phyloP scores from a whole-genome alignment of 805 yeast species.

The Starmerella geochares region DNA sequence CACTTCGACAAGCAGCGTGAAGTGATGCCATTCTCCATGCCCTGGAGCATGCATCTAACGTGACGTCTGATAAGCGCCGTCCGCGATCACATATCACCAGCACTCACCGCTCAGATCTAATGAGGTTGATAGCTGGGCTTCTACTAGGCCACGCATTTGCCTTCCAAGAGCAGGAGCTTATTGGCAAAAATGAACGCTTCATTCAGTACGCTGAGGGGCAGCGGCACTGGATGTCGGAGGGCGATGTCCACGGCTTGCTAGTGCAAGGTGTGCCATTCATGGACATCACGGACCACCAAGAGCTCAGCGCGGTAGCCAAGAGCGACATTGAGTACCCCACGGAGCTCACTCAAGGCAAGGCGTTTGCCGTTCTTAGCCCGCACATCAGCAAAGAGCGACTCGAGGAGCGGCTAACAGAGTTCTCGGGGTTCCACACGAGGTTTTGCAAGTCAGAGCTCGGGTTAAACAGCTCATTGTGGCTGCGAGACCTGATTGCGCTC shows the following conservation, averaged over 20 bases:
- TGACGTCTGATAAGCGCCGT: neutral
- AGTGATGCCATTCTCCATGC: neutral
- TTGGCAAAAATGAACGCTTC: neutral
- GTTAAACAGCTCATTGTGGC: conserved; percentile 58
- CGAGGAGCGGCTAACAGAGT: conserved; percentile 45
- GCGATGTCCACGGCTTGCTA: conserved; percentile 1
- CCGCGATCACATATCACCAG: too few relatives aligned
- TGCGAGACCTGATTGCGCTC: conserved; percentile 34
- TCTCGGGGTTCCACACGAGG: conserved; percentile 62
- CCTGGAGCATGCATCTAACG: neutral
- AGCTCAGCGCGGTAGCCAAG: neutral
- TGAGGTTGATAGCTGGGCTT: neutral
- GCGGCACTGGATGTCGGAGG: neutral
- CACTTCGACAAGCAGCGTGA: too few relatives aligned
- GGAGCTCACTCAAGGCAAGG: conserved; percentile 31
- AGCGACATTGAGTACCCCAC: conserved; percentile 40
- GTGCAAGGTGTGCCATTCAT: neutral
- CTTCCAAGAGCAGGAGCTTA: neutral
- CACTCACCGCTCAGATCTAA: neutral
- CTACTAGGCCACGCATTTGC: neutral
- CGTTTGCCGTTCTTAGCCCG: conserved; percentile 36
- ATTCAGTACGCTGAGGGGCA: neutral
- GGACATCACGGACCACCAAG: conserved; percentile 7
- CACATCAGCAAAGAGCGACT: conserved; percentile 40
- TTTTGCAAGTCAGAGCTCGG: conserved; percentile 66